A percentile compares a stretch with the other conserved stretches of the same genome.
These are phyloP conservation scores for Bremia lactucae DNA, from an alignment of 352 stramenopile species.

Conservation along the genomic window DNA sequence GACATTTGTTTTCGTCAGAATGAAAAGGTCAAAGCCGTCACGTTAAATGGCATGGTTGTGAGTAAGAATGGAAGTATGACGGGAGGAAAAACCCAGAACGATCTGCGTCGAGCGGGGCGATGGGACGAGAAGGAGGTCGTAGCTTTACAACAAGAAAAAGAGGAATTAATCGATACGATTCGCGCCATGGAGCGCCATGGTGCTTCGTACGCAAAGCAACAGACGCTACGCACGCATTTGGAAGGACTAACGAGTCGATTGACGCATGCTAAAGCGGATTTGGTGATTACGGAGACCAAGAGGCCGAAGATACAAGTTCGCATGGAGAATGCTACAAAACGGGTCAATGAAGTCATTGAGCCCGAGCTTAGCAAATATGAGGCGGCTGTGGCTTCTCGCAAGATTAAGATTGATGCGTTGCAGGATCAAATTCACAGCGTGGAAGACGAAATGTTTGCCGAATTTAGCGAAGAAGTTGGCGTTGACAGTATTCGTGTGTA, in stretches of 20 bases:
- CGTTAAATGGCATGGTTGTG: slow-evolving; percentile 92
- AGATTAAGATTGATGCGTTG: slow-evolving; percentile 29
- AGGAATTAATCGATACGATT: slow-evolving; percentile 66
- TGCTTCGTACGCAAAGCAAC: slow-evolving; percentile 51
- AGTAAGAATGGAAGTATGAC: slow-evolving; percentile 98
- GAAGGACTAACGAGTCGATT: slow-evolving; percentile 67
- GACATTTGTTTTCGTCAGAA: slow-evolving; percentile 75
- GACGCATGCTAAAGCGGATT: slow-evolving; percentile 62
- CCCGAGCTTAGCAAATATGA: slow-evolving; percentile 60
- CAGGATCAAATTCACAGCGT: slow-evolving; percentile 57
- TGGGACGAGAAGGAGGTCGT: slow-evolving; percentile 91
- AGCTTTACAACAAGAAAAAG: slow-evolving; percentile 73
- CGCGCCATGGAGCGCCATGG: slow-evolving; percentile 53
- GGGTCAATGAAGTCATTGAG: slow-evolving; percentile 37
- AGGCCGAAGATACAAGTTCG: slow-evolving; percentile 53
- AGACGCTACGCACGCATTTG: slow-evolving; percentile 54
- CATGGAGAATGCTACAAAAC: slow-evolving; percentile 41
- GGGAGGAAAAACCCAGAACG: slow-evolving; percentile 85
- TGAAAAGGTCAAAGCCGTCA: slow-evolving; percentile 86
- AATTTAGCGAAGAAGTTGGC: slow-evolving; percentile 69
- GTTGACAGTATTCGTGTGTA: slow-evolving; percentile 85
- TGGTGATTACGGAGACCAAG: slow-evolving; percentile 60
- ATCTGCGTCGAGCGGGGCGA: slow-evolving; percentile 71
- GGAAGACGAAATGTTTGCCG: slow-evolving; percentile 80
- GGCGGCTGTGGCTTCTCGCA: slow-evolving; percentile 34